A percentile compares a stretch with the other conserved stretches of the same genome.
phyloP scores from a whole-genome alignment of 106 monocot genomes.

The Gastrodia elata region DNA sequence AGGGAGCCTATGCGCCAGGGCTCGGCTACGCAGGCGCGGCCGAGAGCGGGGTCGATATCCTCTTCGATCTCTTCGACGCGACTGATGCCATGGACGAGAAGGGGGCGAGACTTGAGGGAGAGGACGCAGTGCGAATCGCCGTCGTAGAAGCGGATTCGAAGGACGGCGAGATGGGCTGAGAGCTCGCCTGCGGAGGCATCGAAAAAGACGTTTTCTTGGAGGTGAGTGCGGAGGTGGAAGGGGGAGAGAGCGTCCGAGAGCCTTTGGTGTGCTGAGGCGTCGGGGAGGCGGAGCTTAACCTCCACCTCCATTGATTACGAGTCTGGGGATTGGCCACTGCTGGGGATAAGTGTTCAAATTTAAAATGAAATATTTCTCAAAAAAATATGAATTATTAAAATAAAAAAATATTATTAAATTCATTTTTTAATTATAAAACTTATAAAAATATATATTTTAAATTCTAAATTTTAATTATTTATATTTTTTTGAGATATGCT shows the following conservation, averaged over 20 bases:
- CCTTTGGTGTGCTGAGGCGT: constrained; percentile 66
- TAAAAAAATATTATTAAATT: too few species aligned
- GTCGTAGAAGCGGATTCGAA: constrained; percentile 84
- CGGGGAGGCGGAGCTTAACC: constrained; percentile 87
- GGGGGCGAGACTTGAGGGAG: constrained; percentile 75
- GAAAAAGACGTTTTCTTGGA: constrained; percentile 93
- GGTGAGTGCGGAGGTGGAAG: constrained; percentile 60
- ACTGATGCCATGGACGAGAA: constrained; percentile 63
- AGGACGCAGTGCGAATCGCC: constrained; percentile 65
- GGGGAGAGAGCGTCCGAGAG: constrained; percentile 58
- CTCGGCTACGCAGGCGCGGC: constrained; percentile 42
- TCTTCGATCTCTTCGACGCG: constrained; percentile 96
- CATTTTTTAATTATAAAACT: too few species aligned
- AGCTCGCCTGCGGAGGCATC: constrained; percentile 58
- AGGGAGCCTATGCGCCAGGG: constrained; percentile 33
- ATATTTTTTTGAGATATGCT: too few species aligned
- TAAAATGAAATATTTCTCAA: too few species aligned
- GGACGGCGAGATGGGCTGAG: constrained; percentile 40
- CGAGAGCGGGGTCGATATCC: constrained; percentile 57
- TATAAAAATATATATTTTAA: too few species aligned
- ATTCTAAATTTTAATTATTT: too few species aligned
- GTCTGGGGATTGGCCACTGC: too few species aligned
- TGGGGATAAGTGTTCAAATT: too few species aligned
- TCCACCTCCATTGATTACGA: constrained; percentile 99
- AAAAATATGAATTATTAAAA: too few species aligned